phyloP scores from a whole-genome alignment of 1,139 yeast species.

The Diutina ranongensis region DNA sequence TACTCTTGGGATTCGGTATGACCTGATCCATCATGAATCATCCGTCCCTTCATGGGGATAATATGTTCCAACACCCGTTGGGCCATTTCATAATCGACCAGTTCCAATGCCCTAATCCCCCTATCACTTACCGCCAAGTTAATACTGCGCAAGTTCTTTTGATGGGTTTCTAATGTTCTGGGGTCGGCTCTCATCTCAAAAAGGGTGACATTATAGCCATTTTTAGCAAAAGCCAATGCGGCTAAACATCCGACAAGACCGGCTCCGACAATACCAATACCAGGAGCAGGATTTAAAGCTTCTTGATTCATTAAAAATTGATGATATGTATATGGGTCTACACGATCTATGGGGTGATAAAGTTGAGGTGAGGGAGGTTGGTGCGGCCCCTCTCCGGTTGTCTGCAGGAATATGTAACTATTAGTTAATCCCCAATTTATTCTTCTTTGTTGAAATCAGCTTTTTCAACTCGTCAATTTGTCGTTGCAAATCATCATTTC shows the following conservation, averaged over 20 bases:
- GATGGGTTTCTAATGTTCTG: slow-evolving; percentile 12
- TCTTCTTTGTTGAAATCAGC: slow-evolving; percentile 9
- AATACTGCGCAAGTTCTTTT: slow-evolving; percentile 49
- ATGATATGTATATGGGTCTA: no score
- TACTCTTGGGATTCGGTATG: slow-evolving; percentile 53
- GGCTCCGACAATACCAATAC: slow-evolving; percentile 45
- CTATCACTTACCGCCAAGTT: slow-evolving; percentile 81
- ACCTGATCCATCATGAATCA: slow-evolving; percentile 71
- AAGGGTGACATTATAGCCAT: slow-evolving; percentile 64
- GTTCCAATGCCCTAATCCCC: slow-evolving; percentile 60
- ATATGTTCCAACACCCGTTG: slow-evolving; percentile 43
- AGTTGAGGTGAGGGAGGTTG: no score
- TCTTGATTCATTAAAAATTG: slow-evolving; percentile 3
- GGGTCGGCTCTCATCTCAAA: slow-evolving; percentile 49
- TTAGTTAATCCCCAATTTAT: neutral
- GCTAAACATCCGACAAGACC: slow-evolving; percentile 88
- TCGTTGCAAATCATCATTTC: slow-evolving; percentile 26
- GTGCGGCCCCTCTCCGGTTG: no score
- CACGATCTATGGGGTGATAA: no score
- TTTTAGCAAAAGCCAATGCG: slow-evolving; percentile 63
- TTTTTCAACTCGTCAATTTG: slow-evolving; percentile 18
- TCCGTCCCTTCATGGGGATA: slow-evolving; percentile 81
- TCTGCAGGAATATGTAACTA: no score
- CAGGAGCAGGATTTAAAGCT: neutral
- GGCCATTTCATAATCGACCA: slow-evolving; percentile 51